These are phyloP conservation scores for Asterophora lycoperdoides DNA, from an alignment of 768 basidiomycete species.

Conservation along the genomic window DNA sequence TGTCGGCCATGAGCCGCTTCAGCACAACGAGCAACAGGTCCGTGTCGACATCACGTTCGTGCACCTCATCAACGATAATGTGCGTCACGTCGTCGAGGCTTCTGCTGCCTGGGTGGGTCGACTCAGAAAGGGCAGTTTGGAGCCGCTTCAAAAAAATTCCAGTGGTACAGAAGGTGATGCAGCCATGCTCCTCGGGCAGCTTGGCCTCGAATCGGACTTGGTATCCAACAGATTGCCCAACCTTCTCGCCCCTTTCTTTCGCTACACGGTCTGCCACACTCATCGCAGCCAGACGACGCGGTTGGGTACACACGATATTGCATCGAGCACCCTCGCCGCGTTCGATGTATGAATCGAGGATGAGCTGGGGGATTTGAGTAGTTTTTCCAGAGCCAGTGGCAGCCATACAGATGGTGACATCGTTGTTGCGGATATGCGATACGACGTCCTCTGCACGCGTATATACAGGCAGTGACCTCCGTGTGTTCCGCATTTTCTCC, in stretches of 20 bases:
- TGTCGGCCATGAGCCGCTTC: constrained; percentile 74
- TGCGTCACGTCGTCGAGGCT: constrained; percentile 79
- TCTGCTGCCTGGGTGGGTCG: constrained; percentile 27
- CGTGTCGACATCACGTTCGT: constrained; percentile 92
- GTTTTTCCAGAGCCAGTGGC: constrained; percentile 93
- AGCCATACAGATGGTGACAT: constrained; percentile 87
- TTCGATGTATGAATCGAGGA: constrained; percentile 80
- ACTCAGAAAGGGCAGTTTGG: constrained; percentile 63
- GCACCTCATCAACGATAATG: constrained; percentile 92
- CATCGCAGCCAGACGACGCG: constrained; percentile 86
- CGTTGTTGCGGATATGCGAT: constrained; percentile 64
- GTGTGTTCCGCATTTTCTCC: constrained; percentile 62
- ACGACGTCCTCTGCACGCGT: constrained; percentile 64
- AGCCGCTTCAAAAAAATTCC: constrained; percentile 86
- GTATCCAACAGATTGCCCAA: constrained; percentile 80
- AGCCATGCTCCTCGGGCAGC: constrained; percentile 74
- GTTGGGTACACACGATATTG: constrained; percentile 92
- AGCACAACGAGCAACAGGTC: constrained; percentile 87
- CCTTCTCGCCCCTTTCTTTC: constrained; percentile 72
- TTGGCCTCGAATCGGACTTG: constrained; percentile 89
- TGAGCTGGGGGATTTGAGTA: constrained; percentile 90
- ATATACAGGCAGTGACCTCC: constrained; percentile 72
- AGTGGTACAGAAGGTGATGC: constrained; percentile 89
- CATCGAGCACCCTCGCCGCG: constrained; percentile 77
- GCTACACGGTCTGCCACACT: constrained; percentile 90